A percentile compares a stretch with the other conserved stretches of the same genome.
These are phyloP conservation scores for Stevia rebaudiana DNA, from an alignment of 140 eudicot genomes.

Conservation along the genomic window DNA sequence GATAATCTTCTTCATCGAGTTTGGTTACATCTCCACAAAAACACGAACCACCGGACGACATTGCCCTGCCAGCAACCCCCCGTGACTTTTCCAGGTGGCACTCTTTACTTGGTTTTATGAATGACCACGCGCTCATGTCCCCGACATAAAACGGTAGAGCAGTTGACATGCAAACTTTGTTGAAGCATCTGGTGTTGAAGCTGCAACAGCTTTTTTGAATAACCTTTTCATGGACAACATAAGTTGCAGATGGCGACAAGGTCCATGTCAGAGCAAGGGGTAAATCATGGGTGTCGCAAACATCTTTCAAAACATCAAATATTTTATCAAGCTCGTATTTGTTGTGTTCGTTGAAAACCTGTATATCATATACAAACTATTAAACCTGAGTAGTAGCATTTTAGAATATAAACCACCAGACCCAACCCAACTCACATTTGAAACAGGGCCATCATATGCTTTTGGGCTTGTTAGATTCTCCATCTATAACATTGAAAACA, in stretches of 20 bases:
- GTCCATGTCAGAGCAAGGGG: conserved; percentile 13
- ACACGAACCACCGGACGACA: background rate
- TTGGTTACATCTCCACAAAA: conserved; percentile 11
- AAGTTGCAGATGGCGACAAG: background rate
- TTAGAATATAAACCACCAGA: background rate
- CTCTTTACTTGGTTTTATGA: background rate
- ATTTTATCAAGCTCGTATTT: conserved; percentile 14
- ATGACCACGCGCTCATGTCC: background rate
- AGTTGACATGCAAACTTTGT: conserved; percentile 14
- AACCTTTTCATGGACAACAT: background rate
- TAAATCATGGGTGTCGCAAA: conserved; percentile 17
- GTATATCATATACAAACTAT: background rate
- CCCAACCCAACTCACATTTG: conserved; percentile 6
- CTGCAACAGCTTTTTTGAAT: background rate
- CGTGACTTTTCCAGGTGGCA: background rate
- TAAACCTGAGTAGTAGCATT: background rate
- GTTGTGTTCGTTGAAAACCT: conserved; percentile 1
- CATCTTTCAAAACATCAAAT: background rate
- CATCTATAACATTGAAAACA: background rate
- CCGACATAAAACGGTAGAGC: background rate
- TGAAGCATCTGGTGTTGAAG: background rate
- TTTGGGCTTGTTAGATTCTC: background rate
- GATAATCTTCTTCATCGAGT: conserved; percentile 8
- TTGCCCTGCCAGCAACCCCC: conserved; percentile 11
- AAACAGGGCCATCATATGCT: conserved; percentile 1